These are phyloP conservation scores for Euphorbia tirucalli DNA, from an alignment of 345 rosid genomes.

Conservation along the genomic window DNA sequence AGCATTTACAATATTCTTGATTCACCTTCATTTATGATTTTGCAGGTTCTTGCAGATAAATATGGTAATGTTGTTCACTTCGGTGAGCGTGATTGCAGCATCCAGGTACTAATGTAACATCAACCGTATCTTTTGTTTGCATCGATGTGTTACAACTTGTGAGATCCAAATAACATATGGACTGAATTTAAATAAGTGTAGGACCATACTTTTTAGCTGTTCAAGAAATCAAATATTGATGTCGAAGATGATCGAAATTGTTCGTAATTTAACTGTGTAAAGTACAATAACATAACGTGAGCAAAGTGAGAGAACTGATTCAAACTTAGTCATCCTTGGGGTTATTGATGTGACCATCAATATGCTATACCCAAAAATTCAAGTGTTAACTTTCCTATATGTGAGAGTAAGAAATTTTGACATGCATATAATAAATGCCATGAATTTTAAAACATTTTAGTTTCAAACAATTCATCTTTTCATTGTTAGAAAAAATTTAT, in stretches of 20 bases:
- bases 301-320: not conserved
- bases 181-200: not conserved
- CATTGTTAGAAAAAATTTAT: not conserved
- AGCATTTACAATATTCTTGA: not conserved
- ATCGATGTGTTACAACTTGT: conserved; percentile 2
- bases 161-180: not conserved
- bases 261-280: not conserved
- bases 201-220: not conserved
- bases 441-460: not conserved
- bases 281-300: not conserved
- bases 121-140: not conserved
- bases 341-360: not conserved
- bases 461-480: not conserved
- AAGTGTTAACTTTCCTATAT: not conserved
- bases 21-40: conserved; percentile 23
- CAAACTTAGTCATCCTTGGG: not conserved
- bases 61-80: conserved; percentile 95
- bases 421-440: not conserved
- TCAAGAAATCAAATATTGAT: not conserved
- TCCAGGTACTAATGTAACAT: conserved; percentile 58
- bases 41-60: conserved; percentile 95
- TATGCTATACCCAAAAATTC: not conserved
- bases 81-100: conserved; percentile 99
- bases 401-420: not conserved
- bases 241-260: not conserved